A percentile compares a stretch with the other conserved stretches of the same genome.
These are phyloP conservation scores for Rhizophagus prolifer DNA, from an alignment of 192 early-diverging fungal species.

Conservation along the genomic window DNA sequence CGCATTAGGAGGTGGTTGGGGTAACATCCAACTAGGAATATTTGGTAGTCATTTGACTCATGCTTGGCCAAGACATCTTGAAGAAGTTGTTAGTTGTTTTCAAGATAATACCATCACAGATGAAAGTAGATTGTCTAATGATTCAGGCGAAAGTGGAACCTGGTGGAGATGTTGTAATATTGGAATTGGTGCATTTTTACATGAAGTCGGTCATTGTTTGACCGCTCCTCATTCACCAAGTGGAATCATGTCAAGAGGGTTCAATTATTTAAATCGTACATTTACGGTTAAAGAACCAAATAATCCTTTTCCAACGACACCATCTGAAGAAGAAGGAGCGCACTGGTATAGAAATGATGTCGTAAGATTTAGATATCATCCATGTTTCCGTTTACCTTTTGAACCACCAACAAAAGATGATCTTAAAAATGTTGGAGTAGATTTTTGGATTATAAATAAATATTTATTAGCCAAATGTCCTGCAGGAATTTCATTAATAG, in stretches of 20 bases:
- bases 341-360: constrained; percentile 70
- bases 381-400: constrained; percentile 55
- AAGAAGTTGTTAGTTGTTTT: constrained; percentile 58
- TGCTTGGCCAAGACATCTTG: constrained; percentile 60
- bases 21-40: constrained; percentile 54
- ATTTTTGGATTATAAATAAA: constrained; percentile 15
- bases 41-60: constrained; percentile 69
- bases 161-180: constrained; percentile 64
- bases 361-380: constrained; percentile 58
- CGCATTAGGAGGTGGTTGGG: constrained; percentile 61
- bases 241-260: constrained; percentile 68
- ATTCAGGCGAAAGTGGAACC: constrained; percentile 57
- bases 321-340: constrained; percentile 55
- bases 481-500: constrained; percentile 58
- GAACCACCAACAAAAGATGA: constrained; percentile 26
- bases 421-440: not conserved
- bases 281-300: constrained; percentile 64
- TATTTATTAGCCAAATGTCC: constrained; percentile 4
- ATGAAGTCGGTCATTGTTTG: constrained; percentile 66
- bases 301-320: constrained; percentile 43
- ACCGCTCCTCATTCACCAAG: constrained; percentile 55
- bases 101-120: constrained; percentile 59
- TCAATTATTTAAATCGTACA: constrained; percentile 63
- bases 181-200: constrained; percentile 66
- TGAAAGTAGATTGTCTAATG: constrained; percentile 56